Evolutionary conservation across 1,139 yeast genomes (phyloP), one percentile per base, ranked within the genome.

Genomic region (Entelexis paramagnoliae): DNA sequence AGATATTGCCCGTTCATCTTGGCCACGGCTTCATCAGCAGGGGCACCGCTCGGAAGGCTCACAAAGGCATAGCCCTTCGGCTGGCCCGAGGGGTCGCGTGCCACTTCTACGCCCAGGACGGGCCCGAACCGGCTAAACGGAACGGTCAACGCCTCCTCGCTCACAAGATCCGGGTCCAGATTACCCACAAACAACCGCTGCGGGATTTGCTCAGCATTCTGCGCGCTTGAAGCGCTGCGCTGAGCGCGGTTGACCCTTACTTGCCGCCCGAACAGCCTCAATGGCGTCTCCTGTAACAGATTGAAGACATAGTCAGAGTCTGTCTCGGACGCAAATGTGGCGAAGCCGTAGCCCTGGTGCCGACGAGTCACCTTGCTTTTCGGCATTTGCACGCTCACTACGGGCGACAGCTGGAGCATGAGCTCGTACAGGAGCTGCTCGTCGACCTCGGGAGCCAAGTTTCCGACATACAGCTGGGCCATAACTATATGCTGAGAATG

Each of bases 291-390:
- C 55, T 77, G 73, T 63, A 86, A 67, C 1, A 85, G 68, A 54
- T 76, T 74, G 35, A 76, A 66, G 0, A 81, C 87, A 62, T 89
- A 91, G 16, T 80, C 83, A 0, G 86, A 83, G 61, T 88, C 96
- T 22, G 67, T 71, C 2, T 69, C 69, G 11, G 74, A 71, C 51
- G 73, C 69, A 61, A 84, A 82, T 63, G 86, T 94, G 2, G 85
- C 81, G 67, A 91, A 91, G 13, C 95, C 97, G 68, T 73, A 91
- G 17, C 96, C 97, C 63, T 83, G 94, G 62, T 83, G 88, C 2
- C 77, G 72, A 55, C 78, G 78, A 41, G 79, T 69, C 5, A 87
- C 73, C 58, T 89, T 73, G 63, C 88, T 96, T 61, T 79, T 80
- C 5, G 97, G 97, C 60, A 91, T 71, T 59, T 82, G 76, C 13